These are phyloP conservation scores for Geotrichum armillariae DNA, from an alignment of 1,139 yeast genomes.

Conservation along the genomic window DNA sequence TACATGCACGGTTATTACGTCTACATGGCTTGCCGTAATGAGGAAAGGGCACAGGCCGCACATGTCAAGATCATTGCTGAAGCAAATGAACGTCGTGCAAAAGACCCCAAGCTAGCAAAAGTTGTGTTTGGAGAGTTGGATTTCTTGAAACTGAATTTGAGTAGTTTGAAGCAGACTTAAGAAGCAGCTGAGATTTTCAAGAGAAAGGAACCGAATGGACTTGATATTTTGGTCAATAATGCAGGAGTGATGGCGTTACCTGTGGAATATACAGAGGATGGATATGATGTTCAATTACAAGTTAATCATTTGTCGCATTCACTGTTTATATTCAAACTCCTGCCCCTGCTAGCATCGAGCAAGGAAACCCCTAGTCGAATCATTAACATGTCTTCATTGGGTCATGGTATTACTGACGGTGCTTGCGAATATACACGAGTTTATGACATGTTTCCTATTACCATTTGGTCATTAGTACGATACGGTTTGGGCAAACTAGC, in stretches of 20 bases:
- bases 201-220: conserved; percentile 46
- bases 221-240: conserved; percentile 70
- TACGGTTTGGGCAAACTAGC: conserved; percentile 81
- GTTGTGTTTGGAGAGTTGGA: conserved; percentile 55
- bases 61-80: conserved; percentile 55
- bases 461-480: conserved; percentile 70
- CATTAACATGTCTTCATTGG: conserved; percentile 67
- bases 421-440: conserved; percentile 52
- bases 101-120: conserved; percentile 15
- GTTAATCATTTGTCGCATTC: conserved; percentile 79
- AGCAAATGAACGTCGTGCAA: conserved; percentile 45
- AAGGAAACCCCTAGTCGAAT: conserved; percentile 50
- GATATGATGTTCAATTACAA: conserved; percentile 78
- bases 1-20: conserved; percentile 77
- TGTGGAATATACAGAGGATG: conserved; percentile 60
- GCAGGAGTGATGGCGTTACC: conserved; percentile 86
- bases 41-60: conserved; percentile 55
- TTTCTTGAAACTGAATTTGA: conserved; percentile 62
- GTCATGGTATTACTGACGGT: conserved; percentile 58
- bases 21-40: conserved; percentile 70
- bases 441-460: conserved; percentile 57
- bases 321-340: conserved; percentile 59
- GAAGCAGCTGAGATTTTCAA: conserved; percentile 54
- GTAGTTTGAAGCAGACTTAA: conserved; percentile 58
- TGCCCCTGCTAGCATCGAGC: conserved; percentile 50